Percentiles rank a stretch among this genome's conserved stretches.
These are phyloP conservation scores for Globisporangium parvum DNA, from an alignment of 352 stramenopile genomes.

Conservation along the genomic window DNA sequence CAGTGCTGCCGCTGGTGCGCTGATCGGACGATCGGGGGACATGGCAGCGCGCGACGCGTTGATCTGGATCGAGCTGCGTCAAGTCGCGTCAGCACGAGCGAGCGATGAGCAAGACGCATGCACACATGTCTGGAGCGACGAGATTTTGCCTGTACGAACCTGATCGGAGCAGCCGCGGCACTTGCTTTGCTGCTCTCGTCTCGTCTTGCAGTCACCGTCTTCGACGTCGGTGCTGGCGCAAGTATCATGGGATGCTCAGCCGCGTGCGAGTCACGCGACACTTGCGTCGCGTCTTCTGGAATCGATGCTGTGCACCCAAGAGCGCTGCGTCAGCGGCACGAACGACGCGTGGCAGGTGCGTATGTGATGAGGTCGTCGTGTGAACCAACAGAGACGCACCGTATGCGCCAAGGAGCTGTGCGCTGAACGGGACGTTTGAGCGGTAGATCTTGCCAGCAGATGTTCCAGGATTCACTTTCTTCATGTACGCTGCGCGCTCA, in stretches of 20 bases:
- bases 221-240: not conserved
- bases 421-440: slow-evolving; percentile 56
- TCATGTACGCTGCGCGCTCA: slow-evolving; percentile 9
- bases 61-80: slow-evolving; percentile 29
- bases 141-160: not conserved
- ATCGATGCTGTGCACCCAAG: slow-evolving; percentile 8
- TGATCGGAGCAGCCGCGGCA: slow-evolving; percentile 8
- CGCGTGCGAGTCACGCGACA: not conserved
- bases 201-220: not conserved
- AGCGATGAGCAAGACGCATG: not conserved
- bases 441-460: slow-evolving; percentile 51
- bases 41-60: slow-evolving; percentile 28
- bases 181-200: slow-evolving; percentile 4
- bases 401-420: slow-evolving; percentile 18
- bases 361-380: not conserved
- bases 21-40: slow-evolving; percentile 42
- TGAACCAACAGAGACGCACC: slow-evolving; percentile 1
- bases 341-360: too few relatives aligned
- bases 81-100: not conserved
- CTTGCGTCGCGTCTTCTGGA: slow-evolving; percentile 5
- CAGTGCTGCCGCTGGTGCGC: slow-evolving; percentile 30
- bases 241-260: not conserved
- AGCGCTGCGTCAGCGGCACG: not conserved
- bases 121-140: not conserved
- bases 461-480: slow-evolving; percentile 47